Evolutionary conservation across 1,139 yeast genomes (phyloP).

Genomic region (Spencermartinsiella ligniputridi): DNA sequence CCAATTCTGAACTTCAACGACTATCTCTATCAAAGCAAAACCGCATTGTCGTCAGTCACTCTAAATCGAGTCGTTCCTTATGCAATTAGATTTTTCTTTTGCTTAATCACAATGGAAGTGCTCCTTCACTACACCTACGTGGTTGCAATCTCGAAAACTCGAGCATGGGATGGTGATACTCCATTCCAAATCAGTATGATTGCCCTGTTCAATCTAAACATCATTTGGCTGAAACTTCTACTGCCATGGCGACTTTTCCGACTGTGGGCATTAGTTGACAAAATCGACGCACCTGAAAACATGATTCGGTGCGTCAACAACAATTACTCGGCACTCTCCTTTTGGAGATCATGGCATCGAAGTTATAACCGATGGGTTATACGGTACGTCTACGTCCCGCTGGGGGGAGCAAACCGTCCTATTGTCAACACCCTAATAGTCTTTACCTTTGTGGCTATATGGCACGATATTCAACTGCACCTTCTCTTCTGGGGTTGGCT

Average conservation of each 20-base stretch:
- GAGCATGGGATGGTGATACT: constrained; percentile 86
- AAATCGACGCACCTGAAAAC: constrained; percentile 95
- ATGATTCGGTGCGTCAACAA: constrained; percentile 96
- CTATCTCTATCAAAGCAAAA: constrained; percentile 60
- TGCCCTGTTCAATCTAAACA: constrained; percentile 81
- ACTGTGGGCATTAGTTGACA: constrained; percentile 86
- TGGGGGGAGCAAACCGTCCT: constrained; percentile 72
- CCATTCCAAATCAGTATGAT: constrained; percentile 95
- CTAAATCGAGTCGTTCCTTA: constrained; percentile 54
- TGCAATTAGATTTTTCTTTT: constrained; percentile 61
- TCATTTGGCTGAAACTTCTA: constrained; percentile 84
- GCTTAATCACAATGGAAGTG: constrained; percentile 84
- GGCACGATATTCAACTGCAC: constrained; percentile 95
- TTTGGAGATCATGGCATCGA: constrained; percentile 99
- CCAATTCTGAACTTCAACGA: constrained; percentile 93
- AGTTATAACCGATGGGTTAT: constrained; percentile 88
- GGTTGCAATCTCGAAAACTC: constrained; percentile 82
- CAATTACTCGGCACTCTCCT: constrained; percentile 85
- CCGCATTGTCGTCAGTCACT: constrained; percentile 50
- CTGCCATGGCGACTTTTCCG: constrained; percentile 97
- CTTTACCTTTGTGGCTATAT: constrained; percentile 94
- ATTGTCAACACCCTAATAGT: constrained; percentile 75
- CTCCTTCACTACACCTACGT: constrained; percentile 85
- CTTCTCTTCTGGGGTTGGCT: constrained; percentile 95
- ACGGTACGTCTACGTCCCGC: constrained; percentile 74